Conservation (phyloP, 176 grass and related monocot genomes). For the Avena insularis region DNA sequence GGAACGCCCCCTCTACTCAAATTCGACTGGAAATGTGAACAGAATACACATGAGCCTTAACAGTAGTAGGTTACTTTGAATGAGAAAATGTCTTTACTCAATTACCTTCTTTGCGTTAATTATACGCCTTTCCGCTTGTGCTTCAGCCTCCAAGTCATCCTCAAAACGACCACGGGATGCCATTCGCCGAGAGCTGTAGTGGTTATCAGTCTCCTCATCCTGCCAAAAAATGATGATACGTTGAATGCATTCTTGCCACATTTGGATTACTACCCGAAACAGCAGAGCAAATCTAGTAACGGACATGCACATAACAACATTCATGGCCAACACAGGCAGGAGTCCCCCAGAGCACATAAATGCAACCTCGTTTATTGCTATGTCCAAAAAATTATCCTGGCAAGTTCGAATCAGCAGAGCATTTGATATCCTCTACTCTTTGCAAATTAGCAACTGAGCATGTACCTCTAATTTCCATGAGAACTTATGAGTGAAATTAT, state of each 20-base stretch:
- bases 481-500: constrained; percentile 28
- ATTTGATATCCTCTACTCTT: constrained; percentile 17
- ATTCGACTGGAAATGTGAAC: constrained; percentile 60
- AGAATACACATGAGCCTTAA: constrained; percentile 30
- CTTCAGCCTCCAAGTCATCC: constrained; percentile 86
- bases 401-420: constrained; percentile 22
- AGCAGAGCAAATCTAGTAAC: not conserved
- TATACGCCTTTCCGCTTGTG: constrained; percentile 64
- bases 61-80: constrained; percentile 22
- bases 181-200: constrained; percentile 66
- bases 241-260: constrained; percentile 24
- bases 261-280: not conserved
- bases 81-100: not conserved
- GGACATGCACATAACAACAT: constrained; percentile 10
- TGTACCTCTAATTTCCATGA: not conserved
- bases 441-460: constrained; percentile 3
- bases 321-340: not conserved
- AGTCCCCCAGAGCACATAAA: not conserved
- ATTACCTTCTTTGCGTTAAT: constrained; percentile 72
- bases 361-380: not conserved
- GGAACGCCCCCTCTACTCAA: constrained; percentile 55
- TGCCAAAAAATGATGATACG: constrained; percentile 40
- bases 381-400: not conserved
- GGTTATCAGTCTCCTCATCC: constrained; percentile 85
- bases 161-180: constrained; percentile 69